These are phyloP conservation scores for Nigrospora oryzae DNA, from an alignment of 2,329 filamentous ascomycete species.

Conservation along the genomic window DNA sequence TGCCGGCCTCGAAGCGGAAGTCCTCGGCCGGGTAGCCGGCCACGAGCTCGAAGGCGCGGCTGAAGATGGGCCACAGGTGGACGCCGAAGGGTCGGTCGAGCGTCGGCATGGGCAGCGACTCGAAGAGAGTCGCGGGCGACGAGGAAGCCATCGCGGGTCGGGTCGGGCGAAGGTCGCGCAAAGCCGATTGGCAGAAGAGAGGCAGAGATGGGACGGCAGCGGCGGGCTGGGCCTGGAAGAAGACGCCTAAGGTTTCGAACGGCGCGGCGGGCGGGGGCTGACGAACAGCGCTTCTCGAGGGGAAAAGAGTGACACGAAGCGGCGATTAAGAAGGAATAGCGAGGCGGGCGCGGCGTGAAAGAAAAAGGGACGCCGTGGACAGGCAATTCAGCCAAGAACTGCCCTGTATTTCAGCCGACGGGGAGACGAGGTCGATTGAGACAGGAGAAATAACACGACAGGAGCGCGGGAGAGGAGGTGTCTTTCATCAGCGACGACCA, in stretches of 20 bases:
- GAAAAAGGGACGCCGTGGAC: not conserved
- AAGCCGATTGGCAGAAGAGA: not conserved
- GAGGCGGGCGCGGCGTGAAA: not conserved
- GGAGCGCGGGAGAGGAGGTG: not conserved
- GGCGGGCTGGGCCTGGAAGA: not conserved
- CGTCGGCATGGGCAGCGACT: conserved; percentile 61
- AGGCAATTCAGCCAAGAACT: conserved; percentile 2
- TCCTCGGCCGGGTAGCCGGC: conserved; percentile 78
- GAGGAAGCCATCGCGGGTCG: conserved; percentile 5
- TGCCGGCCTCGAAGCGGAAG: conserved; percentile 73
- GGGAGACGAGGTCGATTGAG: not conserved
- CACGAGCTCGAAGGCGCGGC: conserved; percentile 69
- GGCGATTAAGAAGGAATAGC: not conserved
- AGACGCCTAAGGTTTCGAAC: not conserved
- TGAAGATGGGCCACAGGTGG: conserved; percentile 89
- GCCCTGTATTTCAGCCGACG: not conserved
- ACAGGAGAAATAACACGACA: not conserved
- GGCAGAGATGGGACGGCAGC: not conserved
- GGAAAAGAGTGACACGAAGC: not conserved
- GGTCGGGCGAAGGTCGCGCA: not conserved
- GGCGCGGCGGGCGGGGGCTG: not conserved
- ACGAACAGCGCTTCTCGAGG: not conserved
- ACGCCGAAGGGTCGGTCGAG: conserved; percentile 90
- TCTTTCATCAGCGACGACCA: not conserved
- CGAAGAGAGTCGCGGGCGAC: conserved; percentile 36